Evolutionary conservation across 148 eudicot genomes (phyloP), one percentile per base, ranked within the genome.

Genomic region (Oxyria digyna): DNA sequence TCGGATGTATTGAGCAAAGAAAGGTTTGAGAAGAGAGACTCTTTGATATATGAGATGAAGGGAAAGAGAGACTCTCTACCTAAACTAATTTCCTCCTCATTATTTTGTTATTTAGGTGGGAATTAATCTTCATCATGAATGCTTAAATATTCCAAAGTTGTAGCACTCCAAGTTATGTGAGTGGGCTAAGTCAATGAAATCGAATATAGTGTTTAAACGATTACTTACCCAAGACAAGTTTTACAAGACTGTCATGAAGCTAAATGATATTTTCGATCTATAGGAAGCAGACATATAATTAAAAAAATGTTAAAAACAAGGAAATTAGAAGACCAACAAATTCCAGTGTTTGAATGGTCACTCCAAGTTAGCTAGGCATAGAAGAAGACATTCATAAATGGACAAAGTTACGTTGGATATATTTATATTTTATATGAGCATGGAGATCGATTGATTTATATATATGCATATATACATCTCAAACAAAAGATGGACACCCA

Each of bases 141-240:
- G 65, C 65, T 59, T 59, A 59, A 59, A 59, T 59, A 59, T 59
- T 29, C 65, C 65, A 29, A 59, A 29, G 31, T 59, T 59, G 38
- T 1, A 59, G 20, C 35, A 29, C 38, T 37, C 65, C 38, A 29
- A 14, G 20, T 59, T 54, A 54, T 24, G 62, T 20, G 57, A 18
- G 26, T 45, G 26, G 27, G 57, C 26, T 20, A 6, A 4, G 48
- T 43, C 48, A 43, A 14, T 38, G 18, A 43, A 5, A 43, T 43
- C n/a, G 5, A 43, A 43, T 41, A 41, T 43, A 43, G 48, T 46
- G 20, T 23, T 35, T 35, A 35, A 52, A 13, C 57, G 6, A 35
- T 3, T 50, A 50, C 12, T 21, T 50, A 57, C 8, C 14, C 38
- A 59, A 59, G 38, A 15, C 37, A 27, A 59, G 29, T 27, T 59